Evolutionary conservation across 2,329 filamentous ascomycete genomes (phyloP).

Genomic region (Aspergillus pseudonomiae): DNA sequence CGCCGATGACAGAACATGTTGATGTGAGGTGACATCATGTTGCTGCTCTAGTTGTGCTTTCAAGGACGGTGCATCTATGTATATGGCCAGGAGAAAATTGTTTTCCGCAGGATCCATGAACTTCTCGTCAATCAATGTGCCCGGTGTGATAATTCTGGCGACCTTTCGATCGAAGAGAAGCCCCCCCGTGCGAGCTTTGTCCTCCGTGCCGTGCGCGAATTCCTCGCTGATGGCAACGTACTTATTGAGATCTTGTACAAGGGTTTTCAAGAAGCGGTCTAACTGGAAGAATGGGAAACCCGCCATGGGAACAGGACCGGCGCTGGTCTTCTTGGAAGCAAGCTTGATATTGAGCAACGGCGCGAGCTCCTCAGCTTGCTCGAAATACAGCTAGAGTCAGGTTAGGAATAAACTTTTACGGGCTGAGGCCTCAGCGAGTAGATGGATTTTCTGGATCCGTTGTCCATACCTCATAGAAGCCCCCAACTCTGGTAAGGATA

Average conservation of each 20-base stretch:
- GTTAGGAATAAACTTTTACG: constrained; percentile 12
- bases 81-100: constrained; percentile 86
- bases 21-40: constrained; percentile 25
- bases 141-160: constrained; percentile 85
- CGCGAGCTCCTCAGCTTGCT: constrained; percentile 88
- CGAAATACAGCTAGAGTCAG: constrained; percentile 74
- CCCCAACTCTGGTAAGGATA: constrained; percentile 85
- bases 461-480: constrained; percentile 78
- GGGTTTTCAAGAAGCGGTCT: constrained; percentile 86
- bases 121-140: constrained; percentile 94
- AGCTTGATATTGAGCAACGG: constrained; percentile 87
- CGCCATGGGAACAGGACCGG: constrained; percentile 83
- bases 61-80: constrained; percentile 51
- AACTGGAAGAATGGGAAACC: constrained; percentile 94
- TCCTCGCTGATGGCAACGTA: constrained; percentile 96
- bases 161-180: constrained; percentile 84
- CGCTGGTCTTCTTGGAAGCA: constrained; percentile 75
- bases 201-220: constrained; percentile 72
- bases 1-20: constrained; percentile 34
- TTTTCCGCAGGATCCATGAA: constrained; percentile 95
- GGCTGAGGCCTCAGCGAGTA: neutral
- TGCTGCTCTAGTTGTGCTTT: constrained; percentile 24
- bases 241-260: constrained; percentile 87
- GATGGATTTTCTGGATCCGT: neutral
- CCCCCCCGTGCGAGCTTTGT: constrained; percentile 73